Evolutionary conservation across 2,329 filamentous ascomycete genomes (phyloP), one percentile per base, ranked within the genome.

Genomic region (Albophoma yamanashiensis): DNA sequence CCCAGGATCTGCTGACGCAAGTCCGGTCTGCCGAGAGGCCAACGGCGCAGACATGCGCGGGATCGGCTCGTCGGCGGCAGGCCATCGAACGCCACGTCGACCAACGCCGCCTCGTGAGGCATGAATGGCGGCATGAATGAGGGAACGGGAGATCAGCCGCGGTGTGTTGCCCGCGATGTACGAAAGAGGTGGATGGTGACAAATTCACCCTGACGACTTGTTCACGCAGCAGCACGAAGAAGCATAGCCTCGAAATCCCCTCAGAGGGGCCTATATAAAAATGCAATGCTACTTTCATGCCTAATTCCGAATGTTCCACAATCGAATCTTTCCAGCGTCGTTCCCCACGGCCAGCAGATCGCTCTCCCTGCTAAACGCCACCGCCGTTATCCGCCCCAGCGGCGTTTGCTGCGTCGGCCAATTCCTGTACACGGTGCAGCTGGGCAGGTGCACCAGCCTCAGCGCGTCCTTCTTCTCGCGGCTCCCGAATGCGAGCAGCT

Each of bases 361-460:
- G 62, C 85, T 89, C 63, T 81, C 79, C 7, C 77, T 79, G 25
- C 82, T 82, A 70, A 91, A 89, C 3, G 89, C 87, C 62, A 92
- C 83, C 1, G 85, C 80, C 2, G 90, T 89, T 65, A 97, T 86
- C 61, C 91, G 82, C 0, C 94, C 94, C 62, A 99, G 75, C 0
- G 92, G 92, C 60, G 94, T 99, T 71, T 89, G 87, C 64, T 86
- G 84, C 59, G 93, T 99, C 31, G 94, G 94, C 94, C 94, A 99
- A 75, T 99, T 99, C 68, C 88, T 86, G 80, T 94, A 99, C 25
- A 97, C 91, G 1, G 92, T 96, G 73, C 92, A 96, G 66, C 85
- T 92, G 0, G 93, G 92, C 66, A 99, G 76, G 74, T 99, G 94
- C 39, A 93, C 91, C 65, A 99, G 76, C 68, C 89, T 82, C 72